phyloP scores from a whole-genome alignment of 768 basidiomycete genomes.

The Phaeotremella skinneri region DNA sequence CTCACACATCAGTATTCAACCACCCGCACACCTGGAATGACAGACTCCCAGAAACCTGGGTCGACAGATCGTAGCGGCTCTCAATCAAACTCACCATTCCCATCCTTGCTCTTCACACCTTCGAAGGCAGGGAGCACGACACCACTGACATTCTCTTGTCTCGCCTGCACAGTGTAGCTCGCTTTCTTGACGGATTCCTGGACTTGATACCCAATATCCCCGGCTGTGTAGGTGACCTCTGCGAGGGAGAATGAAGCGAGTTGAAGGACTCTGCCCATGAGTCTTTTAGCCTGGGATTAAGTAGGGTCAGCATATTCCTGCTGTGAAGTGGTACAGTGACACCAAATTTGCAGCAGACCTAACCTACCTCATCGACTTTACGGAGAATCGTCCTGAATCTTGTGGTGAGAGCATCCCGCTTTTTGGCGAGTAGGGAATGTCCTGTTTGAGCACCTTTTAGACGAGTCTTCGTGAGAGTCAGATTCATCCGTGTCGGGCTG shows the following conservation, averaged over 20 bases:
- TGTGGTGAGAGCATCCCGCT: slow-evolving; percentile 92
- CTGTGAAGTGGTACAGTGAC: background rate
- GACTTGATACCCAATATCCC: slow-evolving; percentile 93
- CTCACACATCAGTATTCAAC: too few species aligned
- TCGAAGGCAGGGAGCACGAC: slow-evolving; percentile 95
- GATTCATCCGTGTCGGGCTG: slow-evolving; percentile 92
- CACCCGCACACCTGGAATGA: too few species aligned
- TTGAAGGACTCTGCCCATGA: slow-evolving; percentile 99
- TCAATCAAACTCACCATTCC: slow-evolving; percentile 70
- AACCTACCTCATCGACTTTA: slow-evolving; percentile 92
- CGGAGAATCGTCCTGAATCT: slow-evolving; percentile 88
- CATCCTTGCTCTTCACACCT: slow-evolving; percentile 67
- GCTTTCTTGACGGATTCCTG: slow-evolving; percentile 92
- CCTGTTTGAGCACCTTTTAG: slow-evolving; percentile 92
- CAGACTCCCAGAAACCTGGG: too few species aligned
- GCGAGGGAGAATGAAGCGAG: slow-evolving; percentile 98
- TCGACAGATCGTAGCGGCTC: too few species aligned
- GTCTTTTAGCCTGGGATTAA: slow-evolving; percentile 77
- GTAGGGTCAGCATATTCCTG: background rate
- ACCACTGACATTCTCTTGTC: slow-evolving; percentile 97
- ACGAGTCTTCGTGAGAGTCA: slow-evolving; percentile 72
- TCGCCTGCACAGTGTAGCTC: slow-evolving; percentile 86
- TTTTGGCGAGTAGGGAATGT: slow-evolving; percentile 93
- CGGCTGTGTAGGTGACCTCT: slow-evolving; percentile 93
- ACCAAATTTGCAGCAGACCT: background rate